phyloP scores from a whole-genome alignment of 495 filamentous ascomycete species.

The Aspergillus conjunctus region DNA sequence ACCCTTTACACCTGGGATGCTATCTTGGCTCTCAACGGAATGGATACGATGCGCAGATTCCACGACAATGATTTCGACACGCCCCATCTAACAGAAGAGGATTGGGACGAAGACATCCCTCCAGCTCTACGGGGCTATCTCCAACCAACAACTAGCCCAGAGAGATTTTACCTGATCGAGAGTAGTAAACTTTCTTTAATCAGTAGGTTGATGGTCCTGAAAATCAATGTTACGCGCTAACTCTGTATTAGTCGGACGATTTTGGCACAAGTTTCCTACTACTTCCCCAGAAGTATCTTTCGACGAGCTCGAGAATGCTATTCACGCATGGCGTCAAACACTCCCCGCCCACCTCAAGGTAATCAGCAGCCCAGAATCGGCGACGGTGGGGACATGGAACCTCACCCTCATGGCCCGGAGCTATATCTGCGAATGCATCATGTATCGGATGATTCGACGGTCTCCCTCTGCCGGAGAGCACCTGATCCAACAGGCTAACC shows the following conservation, averaged over 20 bases:
- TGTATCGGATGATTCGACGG: slow-evolving; percentile 3
- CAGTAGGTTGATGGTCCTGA: background rate
- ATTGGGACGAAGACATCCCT: slow-evolving; percentile 6
- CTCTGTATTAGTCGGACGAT: background rate
- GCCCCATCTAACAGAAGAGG: background rate
- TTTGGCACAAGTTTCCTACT: background rate
- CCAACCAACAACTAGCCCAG: background rate
- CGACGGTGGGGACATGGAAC: background rate
- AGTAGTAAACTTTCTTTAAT: slow-evolving; percentile 4
- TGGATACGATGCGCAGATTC: slow-evolving; percentile 3
- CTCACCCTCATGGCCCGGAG: background rate
- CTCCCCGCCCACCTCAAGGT: background rate
- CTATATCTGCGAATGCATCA: slow-evolving; percentile 4
- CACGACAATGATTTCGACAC: slow-evolving; percentile 3
- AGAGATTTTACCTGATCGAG: slow-evolving; percentile 4
- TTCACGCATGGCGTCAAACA: background rate
- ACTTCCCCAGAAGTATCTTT: background rate
- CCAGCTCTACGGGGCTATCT: background rate
- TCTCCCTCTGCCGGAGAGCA: background rate
- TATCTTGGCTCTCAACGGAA: slow-evolving; percentile 3
- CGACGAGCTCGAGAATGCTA: background rate
- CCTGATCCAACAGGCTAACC: background rate
- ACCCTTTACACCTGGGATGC: slow-evolving; percentile 6
- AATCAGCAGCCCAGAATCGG: background rate
- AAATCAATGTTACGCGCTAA: background rate